A percentile compares a stretch with the other conserved stretches of the same genome.
These are phyloP conservation scores for Medakamo hakoo DNA, from an alignment of 139 green algal genomes.

Conservation along the genomic window DNA sequence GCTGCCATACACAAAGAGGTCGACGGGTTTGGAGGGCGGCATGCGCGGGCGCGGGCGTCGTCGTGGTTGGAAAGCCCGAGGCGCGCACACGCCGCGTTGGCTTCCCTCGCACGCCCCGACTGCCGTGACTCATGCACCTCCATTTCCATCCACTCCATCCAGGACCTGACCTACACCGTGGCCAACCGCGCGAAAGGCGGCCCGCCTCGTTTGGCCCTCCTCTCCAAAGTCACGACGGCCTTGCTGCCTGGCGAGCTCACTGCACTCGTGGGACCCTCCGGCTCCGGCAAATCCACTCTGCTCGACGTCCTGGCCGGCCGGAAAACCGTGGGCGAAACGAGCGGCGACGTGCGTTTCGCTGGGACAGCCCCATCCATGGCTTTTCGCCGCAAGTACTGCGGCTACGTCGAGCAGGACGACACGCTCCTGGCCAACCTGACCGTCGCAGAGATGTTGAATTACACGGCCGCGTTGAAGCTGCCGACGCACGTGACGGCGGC, in stretches of 20 bases:
- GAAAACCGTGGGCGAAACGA: slow-evolving; percentile 18
- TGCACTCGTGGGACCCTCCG: slow-evolving; percentile 47
- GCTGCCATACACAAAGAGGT: no score
- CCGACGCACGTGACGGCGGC: no score
- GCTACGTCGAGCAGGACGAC: no score
- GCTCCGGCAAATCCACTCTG: slow-evolving; percentile 49
- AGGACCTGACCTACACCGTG: slow-evolving; percentile 13
- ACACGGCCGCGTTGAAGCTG: no score
- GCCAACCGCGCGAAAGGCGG: slow-evolving; percentile 12
- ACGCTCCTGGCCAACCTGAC: no score
- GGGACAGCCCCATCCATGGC: no score
- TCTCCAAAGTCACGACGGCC: slow-evolving; percentile 13
- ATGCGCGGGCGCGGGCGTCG: background rate
- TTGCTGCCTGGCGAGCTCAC: slow-evolving; percentile 14
- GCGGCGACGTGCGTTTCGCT: slow-evolving; percentile 21
- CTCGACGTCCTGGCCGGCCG: slow-evolving; percentile 42
- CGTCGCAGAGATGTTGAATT: no score
- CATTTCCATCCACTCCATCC: background rate
- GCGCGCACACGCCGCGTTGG: no score
- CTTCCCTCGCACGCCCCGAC: background rate
- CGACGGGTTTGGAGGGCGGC: no score
- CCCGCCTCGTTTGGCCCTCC: slow-evolving; percentile 11
- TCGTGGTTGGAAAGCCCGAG: slow-evolving; percentile 1
- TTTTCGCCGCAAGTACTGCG: no score
- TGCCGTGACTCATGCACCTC: background rate